These are phyloP conservation scores for Podila minutissima DNA, from an alignment of 192 early-diverging fungal genomes.

Conservation along the genomic window DNA sequence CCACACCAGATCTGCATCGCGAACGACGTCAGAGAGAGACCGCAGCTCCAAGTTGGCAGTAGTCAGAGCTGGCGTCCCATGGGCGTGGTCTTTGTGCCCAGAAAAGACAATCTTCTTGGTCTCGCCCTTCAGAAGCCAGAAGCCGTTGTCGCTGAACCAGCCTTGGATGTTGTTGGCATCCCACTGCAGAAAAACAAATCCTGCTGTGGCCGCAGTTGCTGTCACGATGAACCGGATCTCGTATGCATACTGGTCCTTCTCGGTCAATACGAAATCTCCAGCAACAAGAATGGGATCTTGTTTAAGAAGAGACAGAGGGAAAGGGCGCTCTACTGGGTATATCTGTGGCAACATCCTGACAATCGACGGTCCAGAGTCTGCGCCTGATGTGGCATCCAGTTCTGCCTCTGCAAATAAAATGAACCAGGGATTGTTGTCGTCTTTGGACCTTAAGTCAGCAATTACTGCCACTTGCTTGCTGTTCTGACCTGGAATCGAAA, in stretches of 20 bases:
- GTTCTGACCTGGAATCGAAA: constrained; percentile 3
- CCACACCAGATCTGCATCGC: too few relatives aligned
- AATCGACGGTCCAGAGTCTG: neutral
- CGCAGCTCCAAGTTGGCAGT: neutral
- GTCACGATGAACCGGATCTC: constrained; percentile 8
- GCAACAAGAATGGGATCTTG: constrained; percentile 2
- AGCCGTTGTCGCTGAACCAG: constrained; percentile 27
- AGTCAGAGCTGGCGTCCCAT: neutral
- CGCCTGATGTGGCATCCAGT: neutral
- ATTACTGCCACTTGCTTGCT: neutral
- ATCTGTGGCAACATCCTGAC: constrained; percentile 26
- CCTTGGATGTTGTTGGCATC: constrained; percentile 8
- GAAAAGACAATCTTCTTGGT: constrained; percentile 3
- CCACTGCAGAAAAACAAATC: constrained; percentile 32
- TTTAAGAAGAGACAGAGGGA: neutral
- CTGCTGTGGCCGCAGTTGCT: constrained; percentile 6
- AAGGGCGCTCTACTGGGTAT: constrained; percentile 12
- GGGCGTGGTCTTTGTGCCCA: neutral
- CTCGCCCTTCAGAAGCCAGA: constrained; percentile 22
- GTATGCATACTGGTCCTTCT: neutral
- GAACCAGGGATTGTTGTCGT: neutral
- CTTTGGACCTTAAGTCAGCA: neutral
- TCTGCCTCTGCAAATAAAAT: neutral
- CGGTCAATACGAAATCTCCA: neutral
- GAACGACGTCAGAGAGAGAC: constrained; percentile 6